Base-by-base conservation (phyloP, 371 early-diverging fungal genomes). In the Apophysomyces variabilis region DNA sequence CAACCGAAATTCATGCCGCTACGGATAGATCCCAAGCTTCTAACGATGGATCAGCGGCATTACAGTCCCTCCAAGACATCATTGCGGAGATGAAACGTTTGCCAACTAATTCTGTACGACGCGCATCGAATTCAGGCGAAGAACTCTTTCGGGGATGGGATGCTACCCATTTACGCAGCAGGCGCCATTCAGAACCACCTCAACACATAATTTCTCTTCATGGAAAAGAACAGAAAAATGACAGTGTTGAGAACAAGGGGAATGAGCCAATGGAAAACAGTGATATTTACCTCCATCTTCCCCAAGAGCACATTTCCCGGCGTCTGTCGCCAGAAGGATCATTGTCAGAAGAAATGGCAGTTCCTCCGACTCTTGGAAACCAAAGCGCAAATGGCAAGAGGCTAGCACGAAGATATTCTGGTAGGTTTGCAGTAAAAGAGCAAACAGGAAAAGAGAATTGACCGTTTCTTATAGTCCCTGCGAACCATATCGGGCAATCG, bases 21-120 rank as follows among this genome's bases (percentile, higher is more conserved):
- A 47, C 60, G 60, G 36, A 56, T 37, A 35, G 43, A 44, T 2
- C 14, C 32, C 1, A 18, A 68, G 66, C 65, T 12, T 21, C 65
- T 57, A 50, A 72, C 5, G 66, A 69, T 35, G 72, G 67, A 4
- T 69, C 76, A 7, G 74, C 76, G 39, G 80, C 76, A 4, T 60
- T 77, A 21, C 75, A 77, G 38, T 80, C 80, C 5, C 60, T 80
- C 7, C 73, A 77, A 46, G 78, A 80, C 37, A 75, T 80, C 16
- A 80, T 80, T 38, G 61, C 70, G 44, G 74, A 76, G 35, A 74
- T 80, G 62, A 75, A 71, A 44, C 67, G 76, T n/a, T 41, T 77
- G 7, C 74, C 77, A 5, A 45, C 58, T 1, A 56, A 60, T 18
- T 65, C 71, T 7, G 56, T 47, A 35, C 56, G 50, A 7, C 43